These are phyloP conservation scores for Bruguiera sexangula DNA, from an alignment of 345 rosid genomes.

Conservation along the genomic window DNA sequence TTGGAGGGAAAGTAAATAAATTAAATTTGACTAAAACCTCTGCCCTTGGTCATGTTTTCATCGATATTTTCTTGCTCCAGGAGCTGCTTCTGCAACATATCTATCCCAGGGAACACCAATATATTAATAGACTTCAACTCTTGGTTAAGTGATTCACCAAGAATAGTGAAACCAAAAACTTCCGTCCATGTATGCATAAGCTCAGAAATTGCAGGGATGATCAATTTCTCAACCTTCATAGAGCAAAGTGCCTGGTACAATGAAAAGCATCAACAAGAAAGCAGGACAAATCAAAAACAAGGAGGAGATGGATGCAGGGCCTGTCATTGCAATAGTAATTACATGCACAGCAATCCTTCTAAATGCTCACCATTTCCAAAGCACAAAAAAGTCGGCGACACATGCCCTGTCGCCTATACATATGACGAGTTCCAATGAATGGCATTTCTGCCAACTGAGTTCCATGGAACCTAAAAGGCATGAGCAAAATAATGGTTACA, in stretches of 20 bases:
- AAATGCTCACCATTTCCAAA: conserved; percentile 24
- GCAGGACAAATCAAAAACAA: not conserved
- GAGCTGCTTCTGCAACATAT: conserved; percentile 33
- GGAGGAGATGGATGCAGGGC: not conserved
- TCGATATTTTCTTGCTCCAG: conserved; percentile 25
- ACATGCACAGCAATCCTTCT: not conserved
- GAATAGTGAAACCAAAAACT: conserved; percentile 30
- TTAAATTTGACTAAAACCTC: conserved; percentile 27
- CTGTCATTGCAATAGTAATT: not conserved
- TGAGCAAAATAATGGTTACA: conserved; percentile 7
- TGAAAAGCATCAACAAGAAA: conserved; percentile 7
- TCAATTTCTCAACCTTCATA: conserved; percentile 28
- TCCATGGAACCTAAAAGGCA: conserved; percentile 27
- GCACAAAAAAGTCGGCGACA: conserved; percentile 32
- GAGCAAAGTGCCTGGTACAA: conserved; percentile 23
- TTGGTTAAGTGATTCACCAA: conserved; percentile 23
- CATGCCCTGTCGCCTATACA: conserved; percentile 36
- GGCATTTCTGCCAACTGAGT: conserved; percentile 34
- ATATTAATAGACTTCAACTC: conserved; percentile 28
- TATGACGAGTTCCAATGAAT: conserved; percentile 35
- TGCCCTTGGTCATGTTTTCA: conserved; percentile 20
- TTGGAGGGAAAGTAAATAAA: not conserved
- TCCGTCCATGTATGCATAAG: conserved; percentile 30
- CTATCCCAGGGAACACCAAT: conserved; percentile 34
- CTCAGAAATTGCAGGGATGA: conserved; percentile 34